These are phyloP conservation scores for Annulohypoxylon bovei DNA, from an alignment of 495 filamentous ascomycete genomes.

Conservation along the genomic window DNA sequence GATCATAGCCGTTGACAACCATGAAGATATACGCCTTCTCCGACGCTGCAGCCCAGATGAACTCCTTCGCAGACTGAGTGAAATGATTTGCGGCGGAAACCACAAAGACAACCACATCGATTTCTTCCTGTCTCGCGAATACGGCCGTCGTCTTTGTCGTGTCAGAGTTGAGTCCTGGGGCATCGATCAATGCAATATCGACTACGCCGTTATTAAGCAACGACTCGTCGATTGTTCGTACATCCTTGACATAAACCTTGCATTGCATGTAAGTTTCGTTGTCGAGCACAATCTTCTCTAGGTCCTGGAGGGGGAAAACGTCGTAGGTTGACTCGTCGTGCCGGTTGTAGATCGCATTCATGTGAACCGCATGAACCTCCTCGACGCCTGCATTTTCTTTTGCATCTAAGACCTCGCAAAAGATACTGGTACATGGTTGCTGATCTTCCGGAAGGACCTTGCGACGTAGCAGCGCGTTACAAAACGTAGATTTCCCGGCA, in stretches of 20 bases:
- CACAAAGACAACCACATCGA: conserved; percentile 98
- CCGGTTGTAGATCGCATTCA: conserved; percentile 78
- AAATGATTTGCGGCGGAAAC: conserved; percentile 98
- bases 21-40: conserved; percentile 99
- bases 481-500: conserved; percentile 98
- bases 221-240: conserved; percentile 89
- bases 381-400: conserved; percentile 89
- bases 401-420: conserved; percentile 95
- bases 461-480: conserved; percentile 90
- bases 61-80: conserved; percentile 93
- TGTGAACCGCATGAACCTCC: conserved; percentile 94
- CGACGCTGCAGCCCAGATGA: conserved; percentile 92
- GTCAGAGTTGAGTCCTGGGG: conserved; percentile 93
- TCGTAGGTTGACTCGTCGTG: conserved; percentile 95
- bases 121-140: conserved; percentile 96
- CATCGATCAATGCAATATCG: conserved; percentile 97
- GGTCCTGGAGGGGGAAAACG: conserved; percentile 75
- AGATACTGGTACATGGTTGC: conserved; percentile 98
- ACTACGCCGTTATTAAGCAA: conserved; percentile 97
- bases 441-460: conserved; percentile 97
- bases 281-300: conserved; percentile 91
- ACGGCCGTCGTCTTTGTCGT: conserved; percentile 96
- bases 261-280: conserved; percentile 89
- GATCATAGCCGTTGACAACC: conserved; percentile 96
- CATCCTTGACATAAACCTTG: conserved; percentile 96